Percentiles rank a stretch among this genome's conserved stretches.
phyloP scores from a whole-genome alignment of 2,329 filamentous ascomycete genomes.

The Pestalotiopsis sp. region DNA sequence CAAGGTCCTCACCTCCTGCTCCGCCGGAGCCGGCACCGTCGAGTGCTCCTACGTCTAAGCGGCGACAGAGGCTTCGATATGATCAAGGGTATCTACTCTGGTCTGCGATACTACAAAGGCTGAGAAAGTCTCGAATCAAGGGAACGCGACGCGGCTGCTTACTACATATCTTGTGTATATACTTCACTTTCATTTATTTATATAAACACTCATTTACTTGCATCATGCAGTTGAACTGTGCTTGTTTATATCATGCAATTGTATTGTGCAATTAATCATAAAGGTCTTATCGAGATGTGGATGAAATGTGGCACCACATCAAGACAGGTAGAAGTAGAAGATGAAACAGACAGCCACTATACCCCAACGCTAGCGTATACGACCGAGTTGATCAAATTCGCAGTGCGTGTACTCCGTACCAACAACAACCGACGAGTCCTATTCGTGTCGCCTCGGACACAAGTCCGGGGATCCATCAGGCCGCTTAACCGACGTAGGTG shows the following conservation, averaged over 20 bases:
- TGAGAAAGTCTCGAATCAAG: not conserved
- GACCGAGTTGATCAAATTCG: not conserved
- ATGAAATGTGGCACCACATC: not conserved
- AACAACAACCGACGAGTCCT: too few relatives aligned
- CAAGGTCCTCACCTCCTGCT: slow-evolving; percentile 36
- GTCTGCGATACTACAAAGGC: not conserved
- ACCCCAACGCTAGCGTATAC: not conserved
- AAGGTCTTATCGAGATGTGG: not conserved
- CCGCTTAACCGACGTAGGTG: slow-evolving; percentile 17
- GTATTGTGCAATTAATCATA: not conserved
- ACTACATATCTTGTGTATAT: not conserved
- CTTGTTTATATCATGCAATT: not conserved
- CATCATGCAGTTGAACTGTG: not conserved
- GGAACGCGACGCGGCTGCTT: not conserved
- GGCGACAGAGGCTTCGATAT: not conserved
- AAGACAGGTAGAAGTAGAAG: not conserved
- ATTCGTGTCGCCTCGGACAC: too few relatives aligned
- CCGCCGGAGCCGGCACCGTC: slow-evolving; percentile 19
- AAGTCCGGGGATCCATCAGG: not conserved
- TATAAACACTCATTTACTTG: not conserved
- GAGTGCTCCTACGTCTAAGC: slow-evolving; percentile 19
- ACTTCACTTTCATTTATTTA: not conserved
- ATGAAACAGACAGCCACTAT: not conserved
- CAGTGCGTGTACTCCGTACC: not conserved
- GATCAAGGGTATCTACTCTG: not conserved